A percentile compares a stretch with the other conserved stretches of the same genome.
Evolutionary conservation across 2,329 filamentous ascomycete species (phyloP).

Genomic region (Apiospora kogelbergensis): DNA sequence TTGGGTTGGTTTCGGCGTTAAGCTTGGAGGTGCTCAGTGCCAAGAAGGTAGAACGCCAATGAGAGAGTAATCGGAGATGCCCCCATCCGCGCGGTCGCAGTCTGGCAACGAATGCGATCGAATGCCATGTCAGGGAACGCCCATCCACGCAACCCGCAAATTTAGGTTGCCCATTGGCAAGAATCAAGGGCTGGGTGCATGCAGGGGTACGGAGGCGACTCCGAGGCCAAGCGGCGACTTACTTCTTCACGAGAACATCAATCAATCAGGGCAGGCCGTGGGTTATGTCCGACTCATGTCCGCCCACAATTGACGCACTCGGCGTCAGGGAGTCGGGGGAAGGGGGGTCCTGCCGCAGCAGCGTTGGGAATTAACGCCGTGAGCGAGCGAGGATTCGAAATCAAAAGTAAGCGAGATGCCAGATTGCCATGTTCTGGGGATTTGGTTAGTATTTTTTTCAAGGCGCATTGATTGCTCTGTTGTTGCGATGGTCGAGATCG

Average conservation of each 20-base stretch:
- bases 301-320: background rate
- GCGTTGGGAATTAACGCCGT: background rate
- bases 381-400: background rate
- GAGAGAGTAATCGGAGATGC: no score
- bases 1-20: no score
- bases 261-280: background rate
- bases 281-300: background rate
- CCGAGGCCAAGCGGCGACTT: background rate
- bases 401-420: background rate
- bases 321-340: background rate
- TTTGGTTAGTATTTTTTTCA: no score
- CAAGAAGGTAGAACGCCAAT: no score
- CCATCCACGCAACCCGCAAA: background rate
- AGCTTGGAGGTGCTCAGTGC: no score
- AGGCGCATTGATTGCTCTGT: no score
- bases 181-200: background rate
- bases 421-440: background rate
- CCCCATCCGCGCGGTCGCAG: no score
- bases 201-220: background rate
- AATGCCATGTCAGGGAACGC: background rate
- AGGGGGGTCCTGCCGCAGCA: background rate
- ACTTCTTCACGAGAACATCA: no score
- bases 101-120: background rate
- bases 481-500: background rate
- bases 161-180: background rate